phyloP scores from a whole-genome alignment of 768 basidiomycete genomes.

The Exidia glandulosa region DNA sequence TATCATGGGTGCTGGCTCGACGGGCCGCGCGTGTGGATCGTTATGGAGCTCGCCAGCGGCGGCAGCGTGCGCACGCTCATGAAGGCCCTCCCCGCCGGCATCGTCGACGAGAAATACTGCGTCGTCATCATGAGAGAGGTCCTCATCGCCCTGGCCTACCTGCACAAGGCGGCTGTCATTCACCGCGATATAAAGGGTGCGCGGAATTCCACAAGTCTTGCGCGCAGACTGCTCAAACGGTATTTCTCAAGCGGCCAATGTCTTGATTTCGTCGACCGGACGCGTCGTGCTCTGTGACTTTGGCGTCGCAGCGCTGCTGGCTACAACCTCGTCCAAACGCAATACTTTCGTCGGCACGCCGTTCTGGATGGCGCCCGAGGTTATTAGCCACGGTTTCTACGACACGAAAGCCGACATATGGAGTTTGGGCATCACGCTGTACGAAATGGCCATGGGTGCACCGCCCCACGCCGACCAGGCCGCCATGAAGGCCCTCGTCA shows the following conservation, averaged over 20 bases:
- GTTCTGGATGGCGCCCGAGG: constrained; percentile 99
- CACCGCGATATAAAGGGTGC: constrained; percentile 86
- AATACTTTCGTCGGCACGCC: constrained; percentile 96
- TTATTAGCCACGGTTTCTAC: constrained; percentile 80
- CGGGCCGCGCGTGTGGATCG: constrained; percentile 95
- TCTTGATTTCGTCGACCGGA: constrained; percentile 78
- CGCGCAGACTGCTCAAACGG: not conserved
- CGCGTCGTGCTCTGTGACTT: constrained; percentile 97
- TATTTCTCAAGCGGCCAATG: constrained; percentile 59
- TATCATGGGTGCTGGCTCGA: constrained; percentile 97
- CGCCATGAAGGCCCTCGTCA: constrained; percentile 77
- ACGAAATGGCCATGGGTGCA: constrained; percentile 93
- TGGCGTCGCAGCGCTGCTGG: constrained; percentile 89
- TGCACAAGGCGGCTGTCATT: constrained; percentile 90
- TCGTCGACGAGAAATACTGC: constrained; percentile 82
- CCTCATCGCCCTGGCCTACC: constrained; percentile 73
- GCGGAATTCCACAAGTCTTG: constrained; percentile 1
- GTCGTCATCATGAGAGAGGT: constrained; percentile 84
- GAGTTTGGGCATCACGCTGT: constrained; percentile 92
- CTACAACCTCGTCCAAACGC: constrained; percentile 76
- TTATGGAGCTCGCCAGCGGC: constrained; percentile 95
- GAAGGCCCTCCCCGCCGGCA: constrained; percentile 67
- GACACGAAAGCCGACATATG: constrained; percentile 98
- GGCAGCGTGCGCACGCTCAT: constrained; percentile 90
- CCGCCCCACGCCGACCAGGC: constrained; percentile 84